Evolutionary conservation across 495 filamentous ascomycete genomes (phyloP).

Genomic region (Xylona heveae): DNA sequence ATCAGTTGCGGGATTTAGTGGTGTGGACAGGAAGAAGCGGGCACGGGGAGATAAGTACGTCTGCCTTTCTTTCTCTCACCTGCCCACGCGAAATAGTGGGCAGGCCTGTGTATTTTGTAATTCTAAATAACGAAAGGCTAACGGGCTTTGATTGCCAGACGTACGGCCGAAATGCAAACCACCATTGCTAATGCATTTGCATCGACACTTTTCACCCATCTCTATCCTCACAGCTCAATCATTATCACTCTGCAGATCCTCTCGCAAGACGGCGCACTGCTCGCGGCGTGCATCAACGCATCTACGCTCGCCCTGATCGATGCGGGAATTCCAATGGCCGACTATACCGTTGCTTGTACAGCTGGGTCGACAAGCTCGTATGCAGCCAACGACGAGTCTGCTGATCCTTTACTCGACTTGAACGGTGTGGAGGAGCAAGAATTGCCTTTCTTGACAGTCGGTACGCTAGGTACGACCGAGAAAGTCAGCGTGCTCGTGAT

Average conservation of each 20-base stretch:
- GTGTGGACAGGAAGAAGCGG: slow-evolving; percentile 61
- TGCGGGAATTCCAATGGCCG: slow-evolving; percentile 83
- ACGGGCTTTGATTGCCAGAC: slow-evolving; percentile 21
- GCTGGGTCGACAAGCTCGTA: slow-evolving; percentile 50
- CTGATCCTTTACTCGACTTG: slow-evolving; percentile 77
- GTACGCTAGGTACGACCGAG: slow-evolving; percentile 47
- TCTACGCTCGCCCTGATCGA: slow-evolving; percentile 83
- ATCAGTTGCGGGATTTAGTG: slow-evolving; percentile 68
- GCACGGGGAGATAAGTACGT: slow-evolving; percentile 56
- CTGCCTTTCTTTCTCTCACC: slow-evolving; percentile 1
- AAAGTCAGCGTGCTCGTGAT: slow-evolving; percentile 60
- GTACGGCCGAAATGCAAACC: slow-evolving; percentile 57
- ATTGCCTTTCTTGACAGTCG: slow-evolving; percentile 72
- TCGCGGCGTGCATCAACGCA: slow-evolving; percentile 80
- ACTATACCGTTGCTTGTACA: slow-evolving; percentile 76
- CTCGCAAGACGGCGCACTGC: slow-evolving; percentile 74
- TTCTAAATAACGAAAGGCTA: background rate
- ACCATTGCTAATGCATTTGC: slow-evolving; percentile 56
- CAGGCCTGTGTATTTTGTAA: background rate
- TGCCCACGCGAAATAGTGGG: no score
- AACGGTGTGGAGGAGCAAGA: slow-evolving; percentile 77
- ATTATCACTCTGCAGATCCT: slow-evolving; percentile 65
- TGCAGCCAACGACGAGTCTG: slow-evolving; percentile 36
- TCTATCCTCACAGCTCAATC: slow-evolving; percentile 81
- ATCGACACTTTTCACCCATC: slow-evolving; percentile 53